Base-by-base conservation (phyloP, 345 rosid species). In the Angophora floribunda region DNA sequence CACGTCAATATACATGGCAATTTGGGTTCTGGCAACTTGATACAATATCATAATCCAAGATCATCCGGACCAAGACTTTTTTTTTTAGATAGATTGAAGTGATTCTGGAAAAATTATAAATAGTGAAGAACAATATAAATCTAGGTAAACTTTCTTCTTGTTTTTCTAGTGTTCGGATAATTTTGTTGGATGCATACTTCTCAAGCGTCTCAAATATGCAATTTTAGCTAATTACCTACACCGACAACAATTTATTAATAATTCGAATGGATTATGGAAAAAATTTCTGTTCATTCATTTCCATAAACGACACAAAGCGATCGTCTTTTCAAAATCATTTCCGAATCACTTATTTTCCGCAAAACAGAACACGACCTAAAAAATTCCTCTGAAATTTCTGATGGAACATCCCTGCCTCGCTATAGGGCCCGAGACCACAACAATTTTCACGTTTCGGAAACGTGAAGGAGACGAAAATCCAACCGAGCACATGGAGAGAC, bases 291-390 rank as follows among this genome's bases (percentile, higher is more conserved):
- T 63, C 9, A 28, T 28, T 6, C 1, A 28, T 28, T 61, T 61
- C 11, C 14, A 28, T 13, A 13, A n/a, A 14, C 2, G 15, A 7
- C 13, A 63, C n/a, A 63, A 13, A 36, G n/a, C 2, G 0, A 59
- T 59, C 3, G 26, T 11, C 6, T 26, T 61, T 5, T 26, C 1
- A 5, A 63, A n/a, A 3, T 6, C 13, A 3, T 63, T 13, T n/a
- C 14, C 0, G 13, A 30, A 63, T n/a, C 2, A 63, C n/a, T n/a
- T 3, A n/a, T 63, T 63, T 63, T 63, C n/a, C 10, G 0, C 1
- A 1, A 14, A 63, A 63, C 0, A 63, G 9, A 61, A 11, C 32
- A 36, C 41, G 4, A 36, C 41, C 41, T 36, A 4, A 36, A 36
- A 36, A 2, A 36, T 36, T 36, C 41, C 3, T 36, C 41, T 21